Evolutionary conservation across 106 monocot species (phyloP), one percentile per base, ranked within the genome.

Genomic region (Platanthera guangdongensis): DNA sequence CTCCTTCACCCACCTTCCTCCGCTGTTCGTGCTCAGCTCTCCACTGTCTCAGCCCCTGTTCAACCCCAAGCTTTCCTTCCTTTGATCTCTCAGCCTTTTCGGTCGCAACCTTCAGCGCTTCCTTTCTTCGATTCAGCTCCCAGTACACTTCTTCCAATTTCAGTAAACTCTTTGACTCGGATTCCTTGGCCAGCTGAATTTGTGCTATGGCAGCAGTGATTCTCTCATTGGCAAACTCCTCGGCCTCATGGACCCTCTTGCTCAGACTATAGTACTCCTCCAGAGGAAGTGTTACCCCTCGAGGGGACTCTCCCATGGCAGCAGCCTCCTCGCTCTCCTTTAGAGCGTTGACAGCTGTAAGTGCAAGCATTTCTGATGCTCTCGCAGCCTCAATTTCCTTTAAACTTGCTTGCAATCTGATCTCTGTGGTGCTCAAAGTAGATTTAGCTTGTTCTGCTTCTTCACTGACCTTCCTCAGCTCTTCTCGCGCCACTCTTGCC

Each of bases 21-120:
- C 59, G 71, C 57, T 79, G 78, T 25, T 57, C 78, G 52, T 79
- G 70, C 71, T 78, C 78, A 14, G 78, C 79, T 46, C 79, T 73
- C 79, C 79, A 73, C 51, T 68, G 75, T 48, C 80, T 68, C 69
- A 80, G 8, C 68, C 75, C 80, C 39, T 80, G 80, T 48, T 80
- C 80, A 9, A 75, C 75, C 12, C 80, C 80, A 68, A 80, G 69
- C 39, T 80, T 80, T 46, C 68, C 75, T 80, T 80, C 80, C 28
- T 75, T 73, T 14, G 80, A 75, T 51, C 49, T 80, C 8, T 75
- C 69, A 12, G 67, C 60, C 47, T 57, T 80, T 21, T 75, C 75
- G 6, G 12, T 50, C 25, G 75, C 80, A 68, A 57, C 9, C 51
- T 68, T 52, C 69, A 80, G 25, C 47, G 67, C 68, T 75, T 75